Conservation (phyloP, 305 asterid genomes). For the Lippia alba region DNA sequence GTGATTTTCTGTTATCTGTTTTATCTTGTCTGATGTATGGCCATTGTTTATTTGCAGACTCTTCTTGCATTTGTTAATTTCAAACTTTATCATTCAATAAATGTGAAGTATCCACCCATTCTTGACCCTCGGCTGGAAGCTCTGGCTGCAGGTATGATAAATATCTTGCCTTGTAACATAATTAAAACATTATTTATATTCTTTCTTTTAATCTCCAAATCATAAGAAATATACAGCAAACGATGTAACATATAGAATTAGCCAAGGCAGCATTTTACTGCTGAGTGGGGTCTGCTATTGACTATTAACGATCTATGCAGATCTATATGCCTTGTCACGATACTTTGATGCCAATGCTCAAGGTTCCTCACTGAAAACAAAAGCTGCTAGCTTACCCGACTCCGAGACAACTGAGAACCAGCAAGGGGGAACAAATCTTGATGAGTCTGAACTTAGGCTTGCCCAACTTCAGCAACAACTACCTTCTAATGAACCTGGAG, state of each 20-base stretch:
- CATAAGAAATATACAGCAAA: background rate
- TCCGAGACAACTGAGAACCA: conserved; percentile 46
- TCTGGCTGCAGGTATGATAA: conserved; percentile 76
- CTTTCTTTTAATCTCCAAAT: background rate
- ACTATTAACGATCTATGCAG: conserved; percentile 54
- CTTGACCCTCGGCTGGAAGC: conserved; percentile 92
- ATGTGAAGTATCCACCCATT: conserved; percentile 87
- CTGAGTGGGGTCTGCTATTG: conserved; percentile 11
- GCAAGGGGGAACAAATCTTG: conserved; percentile 42
- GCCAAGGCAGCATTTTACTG: background rate
- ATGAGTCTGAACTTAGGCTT: conserved; percentile 79
- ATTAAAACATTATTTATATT: conserved; percentile 6
- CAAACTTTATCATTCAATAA: conserved; percentile 77
- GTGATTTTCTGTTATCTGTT: conserved; percentile 15
- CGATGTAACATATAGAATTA: background rate
- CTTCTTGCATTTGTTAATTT: conserved; percentile 78
- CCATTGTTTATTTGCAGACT: conserved; percentile 60
- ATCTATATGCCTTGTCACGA: conserved; percentile 92
- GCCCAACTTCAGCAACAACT: conserved; percentile 92
- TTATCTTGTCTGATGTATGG: conserved; percentile 13
- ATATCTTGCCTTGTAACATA: background rate
- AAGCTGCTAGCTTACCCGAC: conserved; percentile 44
- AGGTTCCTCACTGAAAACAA: conserved; percentile 45
- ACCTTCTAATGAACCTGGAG: conserved; percentile 87
- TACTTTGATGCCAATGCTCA: conserved; percentile 66